A percentile compares a stretch with the other conserved stretches of the same genome.
Evolutionary conservation across 108 stramenopile species (phyloP).

Genomic region (Nannochloropsis granulata): DNA sequence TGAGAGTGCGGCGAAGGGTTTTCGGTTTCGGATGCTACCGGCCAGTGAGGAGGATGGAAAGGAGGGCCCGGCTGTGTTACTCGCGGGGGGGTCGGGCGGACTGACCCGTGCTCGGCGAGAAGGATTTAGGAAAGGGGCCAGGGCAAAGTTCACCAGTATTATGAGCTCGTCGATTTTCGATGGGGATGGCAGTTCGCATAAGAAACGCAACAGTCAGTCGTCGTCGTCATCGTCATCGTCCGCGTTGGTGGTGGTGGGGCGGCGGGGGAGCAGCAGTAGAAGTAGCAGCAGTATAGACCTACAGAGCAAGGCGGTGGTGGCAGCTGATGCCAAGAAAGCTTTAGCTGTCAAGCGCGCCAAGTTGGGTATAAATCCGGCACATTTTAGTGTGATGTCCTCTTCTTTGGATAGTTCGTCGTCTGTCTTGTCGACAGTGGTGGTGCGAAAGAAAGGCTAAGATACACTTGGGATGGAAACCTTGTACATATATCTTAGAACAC

Average conservation of each 20-base stretch:
- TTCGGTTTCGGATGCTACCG: not conserved
- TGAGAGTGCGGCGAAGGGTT: not conserved
- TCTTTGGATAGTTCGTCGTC: too few relatives aligned
- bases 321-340: not conserved
- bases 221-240: not conserved
- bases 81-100: not conserved
- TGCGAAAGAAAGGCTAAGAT: too few relatives aligned
- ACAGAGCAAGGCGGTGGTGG: not conserved
- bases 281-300: too few relatives aligned
- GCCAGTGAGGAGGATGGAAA: not conserved
- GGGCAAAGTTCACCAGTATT: not conserved
- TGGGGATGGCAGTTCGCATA: not conserved
- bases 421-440: too few relatives aligned
- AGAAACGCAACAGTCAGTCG: too few relatives aligned
- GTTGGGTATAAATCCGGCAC: not conserved
- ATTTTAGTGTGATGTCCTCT: not conserved
- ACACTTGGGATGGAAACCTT: too few relatives aligned
- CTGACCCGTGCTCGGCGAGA: not conserved
- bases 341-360: not conserved
- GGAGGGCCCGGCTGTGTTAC: not conserved
- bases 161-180: not conserved
- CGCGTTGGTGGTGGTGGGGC: not conserved
- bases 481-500: too few relatives aligned
- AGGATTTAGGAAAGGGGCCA: not conserved
- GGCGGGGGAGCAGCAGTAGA: not conserved